Evolutionary conservation across 2,329 filamentous ascomycete genomes (phyloP).

Genomic region (Phoma sp.): DNA sequence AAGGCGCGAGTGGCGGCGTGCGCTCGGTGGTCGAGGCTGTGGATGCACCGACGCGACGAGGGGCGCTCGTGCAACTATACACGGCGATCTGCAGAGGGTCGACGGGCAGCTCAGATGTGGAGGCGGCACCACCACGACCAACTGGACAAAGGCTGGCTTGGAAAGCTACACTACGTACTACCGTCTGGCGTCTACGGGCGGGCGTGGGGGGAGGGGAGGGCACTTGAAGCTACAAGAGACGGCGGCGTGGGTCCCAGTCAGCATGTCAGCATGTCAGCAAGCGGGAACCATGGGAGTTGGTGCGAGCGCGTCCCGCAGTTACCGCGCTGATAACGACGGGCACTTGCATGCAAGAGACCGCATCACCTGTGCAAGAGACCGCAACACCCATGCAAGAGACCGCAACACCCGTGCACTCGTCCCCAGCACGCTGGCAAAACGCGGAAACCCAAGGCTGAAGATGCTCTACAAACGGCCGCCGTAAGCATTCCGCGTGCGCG

Average conservation of each 20-base stretch:
- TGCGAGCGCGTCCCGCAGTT: slow-evolving; percentile 9
- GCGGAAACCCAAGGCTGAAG: not conserved
- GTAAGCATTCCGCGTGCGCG: not conserved
- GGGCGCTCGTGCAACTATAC: slow-evolving; percentile 13
- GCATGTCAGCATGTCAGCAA: slow-evolving; percentile 6
- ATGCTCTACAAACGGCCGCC: not conserved
- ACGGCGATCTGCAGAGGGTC: slow-evolving; percentile 9
- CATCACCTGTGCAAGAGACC: not conserved
- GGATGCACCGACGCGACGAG: slow-evolving; percentile 1
- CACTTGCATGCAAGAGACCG: not conserved
- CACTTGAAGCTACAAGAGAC: not conserved
- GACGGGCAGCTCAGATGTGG: slow-evolving; percentile 2
- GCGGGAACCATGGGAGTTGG: slow-evolving; percentile 6
- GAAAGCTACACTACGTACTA: not conserved
- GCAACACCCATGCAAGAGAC: not conserved
- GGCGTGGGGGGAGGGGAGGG: slow-evolving; percentile 4
- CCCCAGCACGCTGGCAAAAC: too few species aligned
- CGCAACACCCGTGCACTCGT: not conserved
- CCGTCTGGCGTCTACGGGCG: too few species aligned
- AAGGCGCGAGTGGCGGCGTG: not conserved
- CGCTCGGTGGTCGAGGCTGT: not conserved
- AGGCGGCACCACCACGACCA: slow-evolving; percentile 8
- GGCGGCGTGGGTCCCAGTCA: not conserved
- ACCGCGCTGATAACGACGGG: slow-evolving; percentile 9
- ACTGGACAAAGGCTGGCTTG: slow-evolving; percentile 5